Conservation (phyloP, 257 asterid species). For the Fraxinus quadrangulata region DNA sequence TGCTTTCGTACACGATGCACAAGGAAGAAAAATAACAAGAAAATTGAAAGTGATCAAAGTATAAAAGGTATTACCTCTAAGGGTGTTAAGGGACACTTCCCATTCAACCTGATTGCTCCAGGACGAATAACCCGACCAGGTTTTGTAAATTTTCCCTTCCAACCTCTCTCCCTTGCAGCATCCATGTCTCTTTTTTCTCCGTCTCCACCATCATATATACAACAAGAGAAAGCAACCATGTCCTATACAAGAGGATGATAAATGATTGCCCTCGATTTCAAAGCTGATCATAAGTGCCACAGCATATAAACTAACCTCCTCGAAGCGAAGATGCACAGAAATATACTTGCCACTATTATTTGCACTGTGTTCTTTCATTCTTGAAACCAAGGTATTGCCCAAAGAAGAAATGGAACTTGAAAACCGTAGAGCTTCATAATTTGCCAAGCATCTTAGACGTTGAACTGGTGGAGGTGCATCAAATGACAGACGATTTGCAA, state of each 20-base stretch:
- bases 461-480: constrained; percentile 92
- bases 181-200: constrained; percentile 88
- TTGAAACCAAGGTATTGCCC: constrained; percentile 71
- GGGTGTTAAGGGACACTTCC: constrained; percentile 95
- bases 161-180: constrained; percentile 98
- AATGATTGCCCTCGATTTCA: constrained; percentile 15
- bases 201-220: constrained; percentile 89
- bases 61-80: constrained; percentile 65
- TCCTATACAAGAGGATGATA: constrained; percentile 58
- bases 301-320: constrained; percentile 74
- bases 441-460: constrained; percentile 88
- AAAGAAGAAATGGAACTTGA: constrained; percentile 66
- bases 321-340: constrained; percentile 98
- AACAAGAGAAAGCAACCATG: constrained; percentile 99
- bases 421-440: constrained; percentile 89
- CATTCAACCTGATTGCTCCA: constrained; percentile 83
- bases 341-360: constrained; percentile 86
- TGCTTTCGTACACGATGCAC: constrained; percentile 6
- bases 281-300: constrained; percentile 15
- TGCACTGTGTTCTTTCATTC: constrained; percentile 86
- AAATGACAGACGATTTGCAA: constrained; percentile 88
- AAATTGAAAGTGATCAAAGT: neutral
- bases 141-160: constrained; percentile 96
- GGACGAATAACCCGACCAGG: constrained; percentile 90
- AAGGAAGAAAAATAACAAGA: neutral